Evolutionary conservation across 2,329 filamentous ascomycete genomes (phyloP).

Genomic region (Chrysoporthe puriensis): DNA sequence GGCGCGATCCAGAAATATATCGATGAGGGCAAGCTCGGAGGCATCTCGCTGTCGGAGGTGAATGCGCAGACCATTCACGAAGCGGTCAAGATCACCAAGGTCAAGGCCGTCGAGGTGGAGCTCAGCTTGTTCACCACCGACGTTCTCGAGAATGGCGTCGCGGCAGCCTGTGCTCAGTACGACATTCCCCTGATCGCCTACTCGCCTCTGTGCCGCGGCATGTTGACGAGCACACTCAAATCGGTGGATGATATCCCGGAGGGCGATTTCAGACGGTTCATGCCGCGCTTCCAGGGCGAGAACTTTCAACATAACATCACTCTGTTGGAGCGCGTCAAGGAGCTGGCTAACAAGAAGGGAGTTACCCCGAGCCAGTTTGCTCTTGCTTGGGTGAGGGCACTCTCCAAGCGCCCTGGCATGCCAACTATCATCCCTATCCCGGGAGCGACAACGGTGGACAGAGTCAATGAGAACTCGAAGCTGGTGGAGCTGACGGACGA

Average conservation of each 20-base stretch:
- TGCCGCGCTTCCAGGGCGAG: slow-evolving; percentile 65
- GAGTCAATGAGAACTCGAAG: slow-evolving; percentile 64
- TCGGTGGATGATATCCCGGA: slow-evolving; percentile 58
- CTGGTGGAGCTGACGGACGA: slow-evolving; percentile 51
- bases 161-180: slow-evolving; percentile 52
- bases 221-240: slow-evolving; percentile 59
- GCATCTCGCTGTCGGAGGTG: slow-evolving; percentile 57
- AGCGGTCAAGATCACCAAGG: slow-evolving; percentile 48
- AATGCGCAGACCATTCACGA: slow-evolving; percentile 52
- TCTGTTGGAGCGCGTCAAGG: slow-evolving; percentile 61
- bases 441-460: slow-evolving; percentile 59
- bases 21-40: slow-evolving; percentile 54
- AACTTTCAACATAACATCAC: slow-evolving; percentile 67
- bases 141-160: slow-evolving; percentile 54
- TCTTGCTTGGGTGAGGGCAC: slow-evolving; percentile 62
- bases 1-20: slow-evolving; percentile 50
- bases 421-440: slow-evolving; percentile 68
- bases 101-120: slow-evolving; percentile 58
- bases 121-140: slow-evolving; percentile 55
- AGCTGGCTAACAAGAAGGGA: slow-evolving; percentile 62
- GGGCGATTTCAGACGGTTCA: slow-evolving; percentile 47
- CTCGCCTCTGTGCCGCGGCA: slow-evolving; percentile 58
- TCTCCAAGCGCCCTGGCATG: slow-evolving; percentile 56
- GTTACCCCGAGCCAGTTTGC: slow-evolving; percentile 67
- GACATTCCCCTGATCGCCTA: slow-evolving; percentile 61